Conservation (phyloP, 2,329 filamentous ascomycete genomes). For the Leptographium procerum region DNA sequence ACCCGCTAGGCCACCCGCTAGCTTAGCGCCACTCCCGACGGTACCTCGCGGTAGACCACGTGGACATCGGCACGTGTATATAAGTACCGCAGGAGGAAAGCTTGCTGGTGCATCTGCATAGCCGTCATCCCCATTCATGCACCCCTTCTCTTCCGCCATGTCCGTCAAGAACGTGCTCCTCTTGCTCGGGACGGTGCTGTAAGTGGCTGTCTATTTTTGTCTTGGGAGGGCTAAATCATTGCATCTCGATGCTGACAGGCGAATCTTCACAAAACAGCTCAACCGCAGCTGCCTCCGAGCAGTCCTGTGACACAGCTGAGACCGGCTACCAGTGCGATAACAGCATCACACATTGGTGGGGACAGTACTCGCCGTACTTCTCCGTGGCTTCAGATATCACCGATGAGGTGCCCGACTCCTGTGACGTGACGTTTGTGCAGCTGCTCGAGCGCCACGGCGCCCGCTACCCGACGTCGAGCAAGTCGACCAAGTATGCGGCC, state of each 20-base stretch:
- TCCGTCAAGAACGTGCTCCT: not conserved
- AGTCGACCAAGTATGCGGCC: slow-evolving; percentile 50
- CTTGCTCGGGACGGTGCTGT: not conserved
- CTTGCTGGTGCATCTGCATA: too few relatives aligned
- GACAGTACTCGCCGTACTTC: slow-evolving; percentile 79
- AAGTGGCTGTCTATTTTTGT: not conserved
- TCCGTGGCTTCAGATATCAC: slow-evolving; percentile 57
- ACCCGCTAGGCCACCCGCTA: too few relatives aligned
- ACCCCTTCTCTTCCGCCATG: not conserved
- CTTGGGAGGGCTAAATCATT: too few relatives aligned
- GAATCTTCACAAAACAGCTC: not conserved
- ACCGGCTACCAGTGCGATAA: slow-evolving; percentile 51
- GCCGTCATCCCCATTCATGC: not conserved
- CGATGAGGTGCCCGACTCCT: slow-evolving; percentile 47
- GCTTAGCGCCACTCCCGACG: too few relatives aligned
- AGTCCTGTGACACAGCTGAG: slow-evolving; percentile 37
- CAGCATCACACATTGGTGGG: slow-evolving; percentile 59
- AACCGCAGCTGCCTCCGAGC: not conserved
- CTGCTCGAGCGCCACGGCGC: slow-evolving; percentile 79
- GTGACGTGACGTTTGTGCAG: slow-evolving; percentile 62
- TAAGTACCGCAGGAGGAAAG: too few relatives aligned
- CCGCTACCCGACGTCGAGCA: slow-evolving; percentile 62
- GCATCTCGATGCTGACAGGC: not conserved
- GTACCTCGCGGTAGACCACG: too few relatives aligned
- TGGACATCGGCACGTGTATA: too few relatives aligned